Base-by-base conservation (phyloP, 2,329 filamentous ascomycete genomes). In the Paraconiothyrium sp. region DNA sequence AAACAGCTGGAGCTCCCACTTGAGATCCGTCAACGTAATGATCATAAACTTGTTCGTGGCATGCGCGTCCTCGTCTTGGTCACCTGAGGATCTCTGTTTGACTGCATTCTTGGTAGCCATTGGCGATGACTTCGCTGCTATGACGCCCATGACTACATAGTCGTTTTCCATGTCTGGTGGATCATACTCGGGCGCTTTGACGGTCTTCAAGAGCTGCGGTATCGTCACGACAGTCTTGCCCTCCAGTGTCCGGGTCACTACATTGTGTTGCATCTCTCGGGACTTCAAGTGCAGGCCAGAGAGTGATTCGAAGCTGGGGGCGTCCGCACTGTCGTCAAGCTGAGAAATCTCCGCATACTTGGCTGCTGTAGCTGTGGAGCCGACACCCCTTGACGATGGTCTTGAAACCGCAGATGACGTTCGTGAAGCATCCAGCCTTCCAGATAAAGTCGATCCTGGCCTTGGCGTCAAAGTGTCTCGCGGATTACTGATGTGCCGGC, bases 1-100 rank as follows among this genome's bases (percentile, higher is more conserved):
- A 71, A 93, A 98, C 46, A 98, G 85, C 66, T 98, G 94, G 13
- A 99, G 79, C 70, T 97, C 93, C 88, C 90, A 97, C 71, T 93
- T 90, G 11, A 99, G 83, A 77, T 99, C 94, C 0, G 92, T 93
- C 2, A 99, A 84, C 1, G 88, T 92, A 64, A 99, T 83, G 1
- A 94, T 90, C 92, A 99, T 97, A 81, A 96, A 99, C 77, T 97
- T 97, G 54, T 90, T 90, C 22, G 85, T 81, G 49, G 84, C 84
- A 57, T 89, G 85, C 10, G 86, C 84, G 51, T 86, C 81, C 20
- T 82, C 80, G 55, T 80, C 79, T 49, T 84, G 78, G 4, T 74
- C 76, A 43, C 68, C 67, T 14, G 72, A 74, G 9, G 80, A 78
- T 54, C 82, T 83, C 1, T 80, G 78, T 20, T 75, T 72, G 43